Evolutionary conservation across 495 filamentous ascomycete genomes (phyloP), one percentile per base, ranked within the genome.

Genomic region (Astrocystis sublimbata): DNA sequence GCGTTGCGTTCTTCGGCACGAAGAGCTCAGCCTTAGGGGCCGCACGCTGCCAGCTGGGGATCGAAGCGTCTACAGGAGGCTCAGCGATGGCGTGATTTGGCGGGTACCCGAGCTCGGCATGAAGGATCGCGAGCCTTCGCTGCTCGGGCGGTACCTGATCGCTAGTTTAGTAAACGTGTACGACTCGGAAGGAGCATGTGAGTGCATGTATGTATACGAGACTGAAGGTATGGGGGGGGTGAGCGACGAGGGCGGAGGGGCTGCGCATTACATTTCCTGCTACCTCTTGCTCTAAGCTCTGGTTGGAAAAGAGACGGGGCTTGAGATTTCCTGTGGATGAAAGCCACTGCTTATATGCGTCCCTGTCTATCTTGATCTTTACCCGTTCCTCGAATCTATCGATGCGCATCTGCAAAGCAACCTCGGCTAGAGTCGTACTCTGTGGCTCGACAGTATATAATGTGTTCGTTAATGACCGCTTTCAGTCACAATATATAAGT

Each of bases 11-110:
- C 45, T 62, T 71, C 19, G 71, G 50, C 15, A 75, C 49, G 52
- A 67, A 74, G 31, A 79, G 71, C 49, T 77, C 76, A 21, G 78
- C 73, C 60, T 75, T 80, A 41, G 75, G 74, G 2, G 78, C 79
- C 5, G 73, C 59, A 6, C 67, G 67, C 68, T 79, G 76, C 79
- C 79, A 81, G 42, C 70, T 73, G 1, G 77, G 78, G 13, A 79
- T 62, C 2, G 68, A 53, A 30, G 47, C 33, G 19, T 59, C 49
- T 31, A 54, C 50, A 42, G n/a, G n/a, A n/a, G 60, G 58, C 31
- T 55, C 63, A 6, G 65, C 47, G 4, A 31, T 31, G 8, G 35
- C 19, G 17, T 66, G 60, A 6, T 62, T 61, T 10, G 66, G 45
- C n/a, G 62, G 50, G 42, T 72, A 62, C 9, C 69, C 69, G 28